Base-by-base conservation (phyloP, 2,329 filamentous ascomycete species). In the Ophiostoma sp. region DNA sequence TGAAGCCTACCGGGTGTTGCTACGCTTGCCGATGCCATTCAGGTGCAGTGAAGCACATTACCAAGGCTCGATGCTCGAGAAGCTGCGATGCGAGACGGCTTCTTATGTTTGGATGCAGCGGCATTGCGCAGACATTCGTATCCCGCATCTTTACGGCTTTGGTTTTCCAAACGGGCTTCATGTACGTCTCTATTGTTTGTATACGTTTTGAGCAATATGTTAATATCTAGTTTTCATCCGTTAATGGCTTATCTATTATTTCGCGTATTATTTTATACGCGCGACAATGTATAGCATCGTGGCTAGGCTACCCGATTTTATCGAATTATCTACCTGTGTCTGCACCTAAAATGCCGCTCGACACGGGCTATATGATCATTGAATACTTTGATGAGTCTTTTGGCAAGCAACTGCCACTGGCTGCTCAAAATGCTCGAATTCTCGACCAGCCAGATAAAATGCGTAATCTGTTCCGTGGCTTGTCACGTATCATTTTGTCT, bases 21-120 rank as follows among this genome's bases (percentile, higher is more conserved):
- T 62, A 4, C 62, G 75, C 69, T 74, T 75, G 60, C 74, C 77
- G 69, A 69, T 78, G 65, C 78, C 77, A 66, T 75, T 75, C 68
- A 77, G 77, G 62, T 73, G 79, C 20, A 79, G 79, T 31, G 79
- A 81, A 71, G 68, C 69, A 13, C 70, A 65, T 20, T 71, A 76
- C 70, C 78, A 79, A 7, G 80, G 79, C 3, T 80, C 79, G 67
- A 76, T 76, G 8, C 77, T 81, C 0, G 68, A 69, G 73, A 81
- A 81, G 74, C 8, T 80, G 6, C 73, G 76, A 54, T 75, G 76
- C 71, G 80, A 82, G 74, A 78, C 76, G 35, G 80, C 77, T 1
- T 79, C 78, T 2, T 81, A 79, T 71, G 75, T 78, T 13, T 81
- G 79, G 79, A 76, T 81, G 23, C 75, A 78, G 65, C 74, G 78